Evolutionary conservation across 1,139 yeast species (phyloP).

Genomic region (Suhomyces ambrosiae): DNA sequence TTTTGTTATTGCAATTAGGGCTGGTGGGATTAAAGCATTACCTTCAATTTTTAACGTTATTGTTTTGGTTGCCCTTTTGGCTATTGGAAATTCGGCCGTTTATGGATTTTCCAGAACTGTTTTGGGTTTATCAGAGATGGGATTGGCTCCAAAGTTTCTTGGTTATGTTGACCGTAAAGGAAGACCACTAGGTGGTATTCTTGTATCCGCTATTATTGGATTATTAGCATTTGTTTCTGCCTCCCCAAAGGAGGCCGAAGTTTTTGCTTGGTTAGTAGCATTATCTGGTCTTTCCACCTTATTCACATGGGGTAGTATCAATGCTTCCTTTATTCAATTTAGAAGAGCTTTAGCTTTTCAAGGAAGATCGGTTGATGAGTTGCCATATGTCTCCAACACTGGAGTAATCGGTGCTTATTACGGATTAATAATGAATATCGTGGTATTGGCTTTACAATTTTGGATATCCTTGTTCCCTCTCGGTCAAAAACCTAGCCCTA

Average conservation of each 20-base stretch:
- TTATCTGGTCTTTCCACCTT: conserved; percentile 45
- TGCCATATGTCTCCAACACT: conserved; percentile 41
- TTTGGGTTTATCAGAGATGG: conserved; percentile 44
- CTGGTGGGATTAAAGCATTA: conserved; percentile 50
- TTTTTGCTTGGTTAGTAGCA: conserved; percentile 46
- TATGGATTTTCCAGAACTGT: conserved; percentile 48
- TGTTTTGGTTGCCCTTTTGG: conserved; percentile 41
- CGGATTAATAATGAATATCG: conserved; percentile 34
- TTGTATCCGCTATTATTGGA: conserved; percentile 37
- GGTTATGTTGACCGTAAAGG: conserved; percentile 44
- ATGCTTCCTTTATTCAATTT: conserved; percentile 40
- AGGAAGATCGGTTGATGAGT: conserved; percentile 31
- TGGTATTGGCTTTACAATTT: conserved; percentile 42
- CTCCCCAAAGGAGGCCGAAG: conserved; percentile 36
- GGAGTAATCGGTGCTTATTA: conserved; percentile 43
- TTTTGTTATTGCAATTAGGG: conserved; percentile 58
- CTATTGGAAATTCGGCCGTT: conserved; percentile 50
- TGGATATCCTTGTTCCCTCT: conserved; percentile 47
- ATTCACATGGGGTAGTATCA: conserved; percentile 46
- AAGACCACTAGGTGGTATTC: conserved; percentile 44
- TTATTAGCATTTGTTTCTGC: conserved; percentile 45
- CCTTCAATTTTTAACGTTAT: conserved; percentile 49
- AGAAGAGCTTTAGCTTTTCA: conserved; percentile 39
- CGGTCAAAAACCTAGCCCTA: conserved; percentile 32
- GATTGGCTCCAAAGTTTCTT: conserved; percentile 40